These are phyloP conservation scores for Colletotrichum ledebouriae DNA, from an alignment of 2,329 filamentous ascomycete species.

Conservation along the genomic window DNA sequence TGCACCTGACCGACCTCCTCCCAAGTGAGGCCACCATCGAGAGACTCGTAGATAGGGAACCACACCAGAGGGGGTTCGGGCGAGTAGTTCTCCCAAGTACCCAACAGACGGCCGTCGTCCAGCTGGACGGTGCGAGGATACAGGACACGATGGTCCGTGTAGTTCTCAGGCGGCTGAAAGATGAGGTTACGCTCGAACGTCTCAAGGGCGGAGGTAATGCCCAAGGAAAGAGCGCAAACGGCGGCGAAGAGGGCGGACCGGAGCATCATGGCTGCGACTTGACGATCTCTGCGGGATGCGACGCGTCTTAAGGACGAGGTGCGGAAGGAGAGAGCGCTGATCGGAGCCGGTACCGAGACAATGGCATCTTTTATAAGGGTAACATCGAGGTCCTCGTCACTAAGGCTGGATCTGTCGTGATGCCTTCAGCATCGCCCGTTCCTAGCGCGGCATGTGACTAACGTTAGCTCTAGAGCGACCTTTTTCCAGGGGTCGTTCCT, in stretches of 20 bases:
- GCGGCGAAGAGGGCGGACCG: conserved; percentile 38
- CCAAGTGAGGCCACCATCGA: conserved; percentile 72
- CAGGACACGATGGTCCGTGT: conserved; percentile 58
- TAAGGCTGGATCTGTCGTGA: no score
- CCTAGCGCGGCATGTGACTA: no score
- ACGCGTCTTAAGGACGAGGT: conserved; percentile 11
- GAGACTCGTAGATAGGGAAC: conserved; percentile 68
- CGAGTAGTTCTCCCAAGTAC: conserved; percentile 70
- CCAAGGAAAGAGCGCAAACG: conserved; percentile 27
- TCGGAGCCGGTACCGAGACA: not conserved
- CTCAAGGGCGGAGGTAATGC: conserved; percentile 40
- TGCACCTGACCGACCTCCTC: conserved; percentile 71
- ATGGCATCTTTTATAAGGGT: conserved; percentile 23
- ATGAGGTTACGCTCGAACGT: conserved; percentile 51
- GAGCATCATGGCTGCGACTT: conserved; percentile 35
- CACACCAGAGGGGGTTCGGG: conserved; percentile 67
- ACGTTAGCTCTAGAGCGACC: no score
- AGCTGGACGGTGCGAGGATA: conserved; percentile 61
- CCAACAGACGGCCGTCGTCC: conserved; percentile 61
- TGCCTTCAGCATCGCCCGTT: no score
- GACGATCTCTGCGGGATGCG: conserved; percentile 24
- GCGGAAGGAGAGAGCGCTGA: not conserved
- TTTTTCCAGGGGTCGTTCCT: no score
- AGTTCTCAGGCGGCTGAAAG: conserved; percentile 59
- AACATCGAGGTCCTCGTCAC: not conserved